A percentile compares a stretch with the other conserved stretches of the same genome.
Conservation (phyloP, 768 basidiomycete genomes). For the Suillus bovinus region DNA sequence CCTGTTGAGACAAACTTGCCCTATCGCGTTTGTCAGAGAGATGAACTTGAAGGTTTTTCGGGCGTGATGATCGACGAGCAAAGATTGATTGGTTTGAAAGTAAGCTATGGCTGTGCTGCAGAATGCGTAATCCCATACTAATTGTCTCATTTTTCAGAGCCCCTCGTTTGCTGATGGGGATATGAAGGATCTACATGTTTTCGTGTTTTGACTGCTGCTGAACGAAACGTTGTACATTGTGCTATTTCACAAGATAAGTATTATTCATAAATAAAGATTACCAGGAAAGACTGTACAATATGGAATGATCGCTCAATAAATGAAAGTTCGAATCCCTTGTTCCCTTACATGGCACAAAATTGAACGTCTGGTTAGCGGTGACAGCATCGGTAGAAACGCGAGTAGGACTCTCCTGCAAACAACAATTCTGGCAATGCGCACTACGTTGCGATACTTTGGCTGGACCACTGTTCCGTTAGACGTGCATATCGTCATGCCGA, state of each 20-base stretch:
- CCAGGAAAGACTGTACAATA: not conserved
- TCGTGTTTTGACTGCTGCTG: too few relatives aligned
- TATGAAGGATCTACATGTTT: too few relatives aligned
- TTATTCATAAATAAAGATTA: not conserved
- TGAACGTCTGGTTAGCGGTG: not conserved
- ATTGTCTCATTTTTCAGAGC: too few relatives aligned
- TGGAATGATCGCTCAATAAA: not conserved
- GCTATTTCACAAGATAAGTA: too few relatives aligned
- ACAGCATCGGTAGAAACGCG: too few relatives aligned
- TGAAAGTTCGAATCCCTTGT: not conserved
- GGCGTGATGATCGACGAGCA: constrained; percentile 47
- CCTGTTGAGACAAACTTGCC: constrained; percentile 31
- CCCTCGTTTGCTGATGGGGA: too few relatives aligned
- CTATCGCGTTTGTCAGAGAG: constrained; percentile 29
- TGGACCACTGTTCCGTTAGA: too few relatives aligned
- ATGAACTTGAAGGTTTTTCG: constrained; percentile 30
- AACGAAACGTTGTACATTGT: too few relatives aligned
- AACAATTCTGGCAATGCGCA: too few relatives aligned
- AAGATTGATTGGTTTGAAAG: constrained; percentile 41
- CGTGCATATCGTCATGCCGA: too few relatives aligned
- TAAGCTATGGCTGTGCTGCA: constrained; percentile 19
- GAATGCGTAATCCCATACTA: too few relatives aligned
- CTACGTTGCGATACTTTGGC: too few relatives aligned
- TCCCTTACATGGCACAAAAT: not conserved
- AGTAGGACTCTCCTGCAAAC: not conserved